phyloP scores from a whole-genome alignment of 164 flowering plant genomes.

The Liquidambar formosana region DNA sequence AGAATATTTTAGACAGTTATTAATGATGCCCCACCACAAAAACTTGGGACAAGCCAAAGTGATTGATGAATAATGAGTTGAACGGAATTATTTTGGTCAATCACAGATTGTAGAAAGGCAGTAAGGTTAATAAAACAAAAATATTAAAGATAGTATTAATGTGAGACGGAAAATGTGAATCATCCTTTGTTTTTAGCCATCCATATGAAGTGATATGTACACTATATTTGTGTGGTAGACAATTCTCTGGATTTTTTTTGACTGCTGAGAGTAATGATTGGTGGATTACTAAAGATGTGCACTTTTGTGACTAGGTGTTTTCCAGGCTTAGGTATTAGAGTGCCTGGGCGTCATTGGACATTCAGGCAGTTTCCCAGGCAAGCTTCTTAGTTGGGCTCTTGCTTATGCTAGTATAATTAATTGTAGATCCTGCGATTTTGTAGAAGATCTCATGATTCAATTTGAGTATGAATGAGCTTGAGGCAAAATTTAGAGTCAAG shows the following conservation, averaged over 20 bases:
- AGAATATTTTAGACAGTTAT: no score
- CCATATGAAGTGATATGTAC: not conserved
- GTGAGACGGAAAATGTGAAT: no score
- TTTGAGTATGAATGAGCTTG: not conserved
- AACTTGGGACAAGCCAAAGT: no score
- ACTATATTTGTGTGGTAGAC: not conserved
- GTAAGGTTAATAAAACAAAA: no score
- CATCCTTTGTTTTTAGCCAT: no score
- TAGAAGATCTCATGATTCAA: not conserved
- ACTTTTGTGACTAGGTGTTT: constrained; percentile 10
- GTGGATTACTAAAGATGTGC: constrained; percentile 3
- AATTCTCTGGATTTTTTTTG: not conserved
- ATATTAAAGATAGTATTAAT: no score
- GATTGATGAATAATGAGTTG: no score
- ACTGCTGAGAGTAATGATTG: not conserved
- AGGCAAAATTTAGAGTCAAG: not conserved
- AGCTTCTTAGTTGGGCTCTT: constrained; percentile 15
- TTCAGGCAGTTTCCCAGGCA: constrained; percentile 4
- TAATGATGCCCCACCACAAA: no score
- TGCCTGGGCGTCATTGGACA: constrained; percentile 4
- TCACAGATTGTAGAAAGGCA: no score
- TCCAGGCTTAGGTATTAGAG: constrained; percentile 4
- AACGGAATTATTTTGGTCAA: no score
- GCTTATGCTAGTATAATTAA: constrained; percentile 2
- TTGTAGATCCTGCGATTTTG: not conserved